phyloP scores from a whole-genome alignment of 2,329 filamentous ascomycete species.

The Pyrenophora graminea region DNA sequence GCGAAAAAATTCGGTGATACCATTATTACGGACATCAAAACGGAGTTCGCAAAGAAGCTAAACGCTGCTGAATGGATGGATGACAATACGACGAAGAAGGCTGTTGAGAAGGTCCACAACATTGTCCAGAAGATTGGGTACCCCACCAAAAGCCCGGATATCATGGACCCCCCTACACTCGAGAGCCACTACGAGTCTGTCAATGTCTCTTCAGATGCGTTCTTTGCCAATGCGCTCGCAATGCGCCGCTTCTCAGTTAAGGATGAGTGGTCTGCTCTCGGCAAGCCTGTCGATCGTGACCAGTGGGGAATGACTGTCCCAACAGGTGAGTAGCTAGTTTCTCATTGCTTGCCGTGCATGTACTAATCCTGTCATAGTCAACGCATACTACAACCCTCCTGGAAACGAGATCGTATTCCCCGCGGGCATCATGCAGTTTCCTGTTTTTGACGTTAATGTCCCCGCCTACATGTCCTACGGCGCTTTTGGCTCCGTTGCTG shows the following conservation, averaged over 20 bases:
- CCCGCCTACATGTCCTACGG: constrained; percentile 70
- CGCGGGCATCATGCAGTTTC: constrained; percentile 70
- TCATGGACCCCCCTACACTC: constrained; percentile 62
- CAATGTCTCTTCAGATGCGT: constrained; percentile 55
- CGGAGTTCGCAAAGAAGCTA: constrained; percentile 66
- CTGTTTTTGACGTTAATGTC: constrained; percentile 65
- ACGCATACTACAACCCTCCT: constrained; percentile 67
- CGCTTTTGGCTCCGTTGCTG: constrained; percentile 68
- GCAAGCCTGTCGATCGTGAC: constrained; percentile 63
- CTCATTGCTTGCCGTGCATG: background rate
- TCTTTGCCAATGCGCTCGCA: constrained; percentile 63
- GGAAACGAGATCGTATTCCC: constrained; percentile 73
- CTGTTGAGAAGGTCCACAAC: constrained; percentile 67
- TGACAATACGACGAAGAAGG: constrained; percentile 61
- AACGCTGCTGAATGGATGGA: constrained; percentile 68
- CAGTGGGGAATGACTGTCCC: constrained; percentile 65
- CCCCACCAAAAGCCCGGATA: constrained; percentile 64
- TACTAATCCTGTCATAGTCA: constrained; percentile 38
- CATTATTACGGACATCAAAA: constrained; percentile 72
- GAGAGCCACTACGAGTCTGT: constrained; percentile 61
- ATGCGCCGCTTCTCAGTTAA: constrained; percentile 55
- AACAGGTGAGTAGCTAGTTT: constrained; percentile 36
- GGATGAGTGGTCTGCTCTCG: constrained; percentile 61
- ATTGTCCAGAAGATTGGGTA: constrained; percentile 72
- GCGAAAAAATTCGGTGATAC: constrained; percentile 69